Evolutionary conservation across 257 asterid genomes (phyloP), one percentile per base, ranked within the genome.

Genomic region (Leonotis leonurus): DNA sequence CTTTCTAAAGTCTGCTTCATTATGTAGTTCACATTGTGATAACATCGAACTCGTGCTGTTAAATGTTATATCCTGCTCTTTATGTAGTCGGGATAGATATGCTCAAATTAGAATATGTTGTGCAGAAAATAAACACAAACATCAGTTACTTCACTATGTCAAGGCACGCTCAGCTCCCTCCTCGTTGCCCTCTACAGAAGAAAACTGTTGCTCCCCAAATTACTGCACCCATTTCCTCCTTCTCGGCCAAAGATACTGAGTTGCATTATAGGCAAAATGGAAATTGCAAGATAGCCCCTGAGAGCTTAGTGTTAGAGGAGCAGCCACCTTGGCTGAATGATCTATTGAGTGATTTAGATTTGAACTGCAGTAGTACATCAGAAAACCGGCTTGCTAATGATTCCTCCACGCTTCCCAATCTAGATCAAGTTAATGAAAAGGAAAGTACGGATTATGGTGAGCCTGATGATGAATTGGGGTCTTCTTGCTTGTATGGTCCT

Each of bases 181-280:
- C 95, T 37, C 95, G 95, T 7, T 85, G 89, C 73, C 96, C 96
- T 62, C 81, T 78, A 71, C 95, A 80, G 65, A 88, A 82, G 81
- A 88, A 83, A 76, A 33, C 64, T 6, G 21, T 74, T 17, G 20
- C 58, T 32, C 65, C 64, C 58, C 67, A 70, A 9, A 30, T 72
- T 66, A 60, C 57, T 41, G 67, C 45, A 18, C 67, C 59, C 3
- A 13, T 58, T 56, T 63, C 73, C 45, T 68, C 66, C 17, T 73
- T 80, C 56, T 60, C 76, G 46, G 62, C 63, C 48, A 53, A 72
- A 26, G 74, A 69, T 56, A 59, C 39, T 24, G 78, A 58, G 30
- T 50, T 65, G 10, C 82, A 70, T 1, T 50, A 73, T 37, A 64
- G 55, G 72, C 41, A 29, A 24, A 20, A 17, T 3, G 68, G 77